A percentile compares a stretch with the other conserved stretches of the same genome.
Conservation (phyloP, 768 basidiomycete species). For the Steccherinum ochraceum region DNA sequence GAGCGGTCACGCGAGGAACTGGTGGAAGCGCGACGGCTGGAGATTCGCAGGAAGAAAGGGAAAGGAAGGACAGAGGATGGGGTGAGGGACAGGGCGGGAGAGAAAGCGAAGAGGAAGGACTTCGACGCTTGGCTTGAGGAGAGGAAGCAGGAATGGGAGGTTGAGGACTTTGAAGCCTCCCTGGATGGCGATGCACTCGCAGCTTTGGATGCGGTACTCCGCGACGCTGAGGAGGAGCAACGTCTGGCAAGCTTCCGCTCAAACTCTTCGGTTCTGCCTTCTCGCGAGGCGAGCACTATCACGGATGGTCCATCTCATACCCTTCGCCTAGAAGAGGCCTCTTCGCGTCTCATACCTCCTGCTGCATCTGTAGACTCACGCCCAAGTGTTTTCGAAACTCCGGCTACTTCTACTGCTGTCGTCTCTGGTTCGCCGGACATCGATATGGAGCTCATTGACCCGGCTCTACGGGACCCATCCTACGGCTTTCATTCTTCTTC, state of each 20-base stretch:
- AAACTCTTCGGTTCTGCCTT: too few relatives aligned
- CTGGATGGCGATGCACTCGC: conserved; percentile 25
- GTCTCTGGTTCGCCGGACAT: not conserved
- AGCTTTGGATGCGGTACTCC: conserved; percentile 18
- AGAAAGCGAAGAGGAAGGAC: conserved; percentile 18
- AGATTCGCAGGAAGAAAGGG: conserved; percentile 14
- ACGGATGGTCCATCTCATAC: not conserved
- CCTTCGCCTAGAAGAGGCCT: not conserved
- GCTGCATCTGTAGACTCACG: not conserved
- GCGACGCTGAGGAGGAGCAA: conserved; percentile 23
- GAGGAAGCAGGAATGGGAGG: conserved; percentile 16
- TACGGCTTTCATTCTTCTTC: not conserved
- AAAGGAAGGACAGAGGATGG: conserved; percentile 9
- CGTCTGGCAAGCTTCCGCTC: too few relatives aligned
- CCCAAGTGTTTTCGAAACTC: not conserved
- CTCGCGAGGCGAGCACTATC: too few relatives aligned
- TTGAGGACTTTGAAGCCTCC: conserved; percentile 23
- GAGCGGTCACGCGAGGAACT: conserved; percentile 16
- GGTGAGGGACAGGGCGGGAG: conserved; percentile 20
- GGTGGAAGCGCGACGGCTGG: conserved; percentile 13
- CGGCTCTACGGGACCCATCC: conserved; percentile 2
- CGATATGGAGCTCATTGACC: conserved; percentile 9
- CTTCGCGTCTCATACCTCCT: too few relatives aligned
- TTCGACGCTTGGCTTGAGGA: conserved; percentile 20
- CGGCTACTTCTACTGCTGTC: not conserved